A percentile compares a stretch with the other conserved stretches of the same genome.
Evolutionary conservation across 176 grass and related monocot genomes (phyloP).

Genomic region (Aechmea fasciata): DNA sequence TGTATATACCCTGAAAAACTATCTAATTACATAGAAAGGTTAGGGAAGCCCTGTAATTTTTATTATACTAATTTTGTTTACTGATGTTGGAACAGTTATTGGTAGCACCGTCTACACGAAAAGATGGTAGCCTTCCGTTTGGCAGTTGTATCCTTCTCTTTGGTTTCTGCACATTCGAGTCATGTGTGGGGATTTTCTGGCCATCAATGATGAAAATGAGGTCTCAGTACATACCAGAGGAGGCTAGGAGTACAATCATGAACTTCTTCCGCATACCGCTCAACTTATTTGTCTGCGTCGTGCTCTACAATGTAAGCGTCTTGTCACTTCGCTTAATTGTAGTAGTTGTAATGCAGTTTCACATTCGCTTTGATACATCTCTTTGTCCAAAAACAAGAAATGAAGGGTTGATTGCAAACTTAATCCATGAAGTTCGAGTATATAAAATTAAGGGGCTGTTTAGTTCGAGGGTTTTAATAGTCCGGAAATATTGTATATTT

Average conservation of each 20-base stretch:
- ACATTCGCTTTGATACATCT: neutral
- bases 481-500: no score
- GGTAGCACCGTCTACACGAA: conserved; percentile 15
- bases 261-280: conserved; percentile 80
- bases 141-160: conserved; percentile 33
- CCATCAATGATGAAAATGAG: conserved; percentile 97
- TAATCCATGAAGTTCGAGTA: no score
- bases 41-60: neutral
- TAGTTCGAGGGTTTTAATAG: no score
- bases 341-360: neutral
- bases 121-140: conserved; percentile 33
- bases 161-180: conserved; percentile 55
- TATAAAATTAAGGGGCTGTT: no score
- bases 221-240: conserved; percentile 86
- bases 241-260: conserved; percentile 84
- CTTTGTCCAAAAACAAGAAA: neutral
- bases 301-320: conserved; percentile 46
- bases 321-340: neutral
- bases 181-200: conserved; percentile 83
- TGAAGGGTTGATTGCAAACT: no score
- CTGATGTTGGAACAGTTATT: conserved; percentile 23
- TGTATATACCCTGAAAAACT: no score
- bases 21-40: no score
- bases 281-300: conserved; percentile 38
- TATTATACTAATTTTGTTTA: neutral